Evolutionary conservation across 176 grass and related monocot species (phyloP).

Genomic region (Tillandsia fasciculata): DNA sequence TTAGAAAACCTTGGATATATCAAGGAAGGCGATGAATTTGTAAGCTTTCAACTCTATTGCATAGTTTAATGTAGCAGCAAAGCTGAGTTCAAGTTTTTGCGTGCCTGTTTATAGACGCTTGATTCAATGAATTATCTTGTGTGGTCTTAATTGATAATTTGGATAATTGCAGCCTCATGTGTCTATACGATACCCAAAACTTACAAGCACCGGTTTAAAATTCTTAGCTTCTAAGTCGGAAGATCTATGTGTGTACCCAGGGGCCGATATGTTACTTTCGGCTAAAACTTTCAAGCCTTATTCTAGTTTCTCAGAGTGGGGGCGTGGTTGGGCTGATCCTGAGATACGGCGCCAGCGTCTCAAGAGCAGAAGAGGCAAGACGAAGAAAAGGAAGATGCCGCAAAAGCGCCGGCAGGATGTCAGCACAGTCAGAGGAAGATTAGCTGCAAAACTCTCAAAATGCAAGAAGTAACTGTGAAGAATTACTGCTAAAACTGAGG

Average conservation of each 20-base stretch:
- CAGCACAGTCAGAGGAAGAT: slow-evolving; percentile 33
- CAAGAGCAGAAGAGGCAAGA: slow-evolving; percentile 22
- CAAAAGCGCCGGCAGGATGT: slow-evolving; percentile 17
- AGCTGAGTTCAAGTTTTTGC: neutral
- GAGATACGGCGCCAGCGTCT: slow-evolving; percentile 65
- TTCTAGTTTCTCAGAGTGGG: slow-evolving; percentile 55
- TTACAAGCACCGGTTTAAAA: slow-evolving; percentile 35
- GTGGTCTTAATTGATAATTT: slow-evolving; percentile 4
- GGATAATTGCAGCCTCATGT: slow-evolving; percentile 49
- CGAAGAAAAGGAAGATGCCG: slow-evolving; percentile 30
- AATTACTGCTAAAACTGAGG: neutral
- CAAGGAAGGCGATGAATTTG: slow-evolving; percentile 64
- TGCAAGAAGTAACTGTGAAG: slow-evolving; percentile 9
- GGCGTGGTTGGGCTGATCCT: slow-evolving; percentile 84
- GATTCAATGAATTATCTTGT: slow-evolving; percentile 5
- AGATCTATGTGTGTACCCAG: slow-evolving; percentile 36
- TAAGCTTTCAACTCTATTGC: slow-evolving; percentile 33
- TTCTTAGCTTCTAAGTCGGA: slow-evolving; percentile 37
- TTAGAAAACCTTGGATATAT: slow-evolving; percentile 54
- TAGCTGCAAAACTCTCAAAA: slow-evolving; percentile 33
- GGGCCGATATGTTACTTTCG: slow-evolving; percentile 48
- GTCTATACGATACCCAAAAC: slow-evolving; percentile 53
- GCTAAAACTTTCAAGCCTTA: slow-evolving; percentile 19
- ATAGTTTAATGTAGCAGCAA: neutral
- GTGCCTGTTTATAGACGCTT: neutral